Conservation (phyloP, 768 basidiomycete species). For the Tricholoma flavovirens region DNA sequence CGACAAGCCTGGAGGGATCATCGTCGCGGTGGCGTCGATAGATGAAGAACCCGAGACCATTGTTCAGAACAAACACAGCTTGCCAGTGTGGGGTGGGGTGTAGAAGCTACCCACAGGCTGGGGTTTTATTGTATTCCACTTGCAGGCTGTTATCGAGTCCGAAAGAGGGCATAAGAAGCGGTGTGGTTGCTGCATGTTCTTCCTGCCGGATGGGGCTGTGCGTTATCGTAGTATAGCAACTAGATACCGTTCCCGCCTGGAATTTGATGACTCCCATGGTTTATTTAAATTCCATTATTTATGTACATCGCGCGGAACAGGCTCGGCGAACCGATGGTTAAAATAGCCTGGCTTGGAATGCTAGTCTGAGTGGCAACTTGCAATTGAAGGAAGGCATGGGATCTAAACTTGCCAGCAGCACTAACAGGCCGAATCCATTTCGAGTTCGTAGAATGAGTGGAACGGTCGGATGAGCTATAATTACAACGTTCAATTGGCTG, state of each 20-base stretch:
- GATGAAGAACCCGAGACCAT: not conserved
- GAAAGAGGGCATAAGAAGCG: conserved; percentile 10
- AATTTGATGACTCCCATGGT: no score
- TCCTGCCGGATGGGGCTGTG: conserved; percentile 3
- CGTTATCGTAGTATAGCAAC: not conserved
- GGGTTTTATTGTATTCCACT: not conserved
- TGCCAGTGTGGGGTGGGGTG: not conserved
- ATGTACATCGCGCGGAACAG: not conserved
- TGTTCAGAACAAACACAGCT: not conserved
- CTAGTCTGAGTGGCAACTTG: no score
- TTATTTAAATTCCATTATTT: no score
- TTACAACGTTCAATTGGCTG: conserved; percentile 1
- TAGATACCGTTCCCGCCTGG: no score
- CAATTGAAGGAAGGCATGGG: no score
- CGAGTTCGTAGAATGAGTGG: no score
- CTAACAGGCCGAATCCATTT: no score
- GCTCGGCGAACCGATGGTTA: no score
- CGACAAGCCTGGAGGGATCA: conserved; percentile 4
- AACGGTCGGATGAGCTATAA: not conserved
- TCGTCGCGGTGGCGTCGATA: not conserved
- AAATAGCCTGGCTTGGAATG: no score
- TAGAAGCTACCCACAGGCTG: not conserved
- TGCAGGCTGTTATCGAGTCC: conserved; percentile 5
- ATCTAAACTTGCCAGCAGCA: no score
- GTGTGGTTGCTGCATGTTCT: conserved; percentile 20